Conservation (phyloP, 73 alveolate genomes). For the Paramecium primaurelia region DNA sequence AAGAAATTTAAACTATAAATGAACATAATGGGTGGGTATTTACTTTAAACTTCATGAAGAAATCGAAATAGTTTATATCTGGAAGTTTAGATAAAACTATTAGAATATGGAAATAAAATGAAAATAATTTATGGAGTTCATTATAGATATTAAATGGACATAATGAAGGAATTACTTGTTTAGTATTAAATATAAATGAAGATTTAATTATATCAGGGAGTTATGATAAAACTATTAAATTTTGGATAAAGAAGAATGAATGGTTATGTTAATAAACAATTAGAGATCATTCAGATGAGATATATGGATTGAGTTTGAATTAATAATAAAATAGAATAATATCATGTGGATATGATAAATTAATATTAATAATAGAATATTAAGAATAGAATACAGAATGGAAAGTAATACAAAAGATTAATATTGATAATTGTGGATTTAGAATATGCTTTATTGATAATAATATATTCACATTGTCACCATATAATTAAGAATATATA, state of each 20-base stretch:
- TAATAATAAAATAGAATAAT: background rate
- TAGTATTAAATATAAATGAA: background rate
- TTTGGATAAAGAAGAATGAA: background rate
- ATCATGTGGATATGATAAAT: background rate
- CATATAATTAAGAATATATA: background rate
- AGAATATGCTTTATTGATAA: background rate
- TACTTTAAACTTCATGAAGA: background rate
- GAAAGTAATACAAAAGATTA: background rate
- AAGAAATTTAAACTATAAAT: background rate
- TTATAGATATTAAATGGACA: background rate
- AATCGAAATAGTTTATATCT: background rate
- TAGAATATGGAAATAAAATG: background rate
- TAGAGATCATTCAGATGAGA: background rate
- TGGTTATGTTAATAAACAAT: background rate
- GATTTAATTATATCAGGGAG: no score
- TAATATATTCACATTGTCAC: background rate
- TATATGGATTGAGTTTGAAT: background rate
- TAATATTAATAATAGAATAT: background rate
- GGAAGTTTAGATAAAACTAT: background rate
- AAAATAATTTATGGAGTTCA: background rate
- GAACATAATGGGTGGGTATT: background rate
- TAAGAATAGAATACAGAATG: background rate
- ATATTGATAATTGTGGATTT: background rate
- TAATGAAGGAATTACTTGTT: background rate
- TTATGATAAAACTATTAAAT: no score